Evolutionary conservation across 805 yeast genomes (phyloP).

Genomic region (Lachancea cidri): DNA sequence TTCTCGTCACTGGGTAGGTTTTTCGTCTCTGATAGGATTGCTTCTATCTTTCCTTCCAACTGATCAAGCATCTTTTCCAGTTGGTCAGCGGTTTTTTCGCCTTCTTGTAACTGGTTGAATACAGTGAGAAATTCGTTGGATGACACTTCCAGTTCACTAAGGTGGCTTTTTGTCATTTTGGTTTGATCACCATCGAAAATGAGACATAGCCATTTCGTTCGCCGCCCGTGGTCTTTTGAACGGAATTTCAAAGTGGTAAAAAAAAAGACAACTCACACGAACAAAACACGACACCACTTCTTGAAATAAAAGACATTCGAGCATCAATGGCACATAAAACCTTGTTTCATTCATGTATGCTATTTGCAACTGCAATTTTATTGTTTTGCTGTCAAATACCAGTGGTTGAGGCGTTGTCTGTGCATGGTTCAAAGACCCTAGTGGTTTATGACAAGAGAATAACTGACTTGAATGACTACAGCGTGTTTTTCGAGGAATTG

Average conservation of each 20-base stretch:
- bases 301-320: background rate
- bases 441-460: conserved; percentile 32
- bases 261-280: too few species aligned
- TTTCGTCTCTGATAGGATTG: conserved; percentile 3
- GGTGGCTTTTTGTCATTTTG: background rate
- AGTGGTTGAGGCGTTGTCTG: conserved; percentile 12
- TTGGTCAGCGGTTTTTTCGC: conserved; percentile 57
- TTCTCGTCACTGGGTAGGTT: background rate
- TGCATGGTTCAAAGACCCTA: conserved; percentile 28
- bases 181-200: too few species aligned
- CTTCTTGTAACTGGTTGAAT: conserved; percentile 57
- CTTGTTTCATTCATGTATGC: background rate
- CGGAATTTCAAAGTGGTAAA: too few species aligned
- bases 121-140: conserved; percentile 35
- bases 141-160: background rate
- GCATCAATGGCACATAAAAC: background rate
- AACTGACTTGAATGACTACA: conserved; percentile 23
- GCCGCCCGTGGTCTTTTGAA: too few species aligned
- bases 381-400: background rate
- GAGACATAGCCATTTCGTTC: too few species aligned
- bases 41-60: conserved; percentile 57
- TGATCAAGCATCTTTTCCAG: conserved; percentile 62
- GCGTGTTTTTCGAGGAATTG: conserved; percentile 26
- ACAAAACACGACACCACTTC: background rate
- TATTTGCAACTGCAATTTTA: background rate